These are phyloP conservation scores for Endoconidiophora polonica DNA, from an alignment of 2,329 filamentous ascomycete species.

Conservation along the genomic window DNA sequence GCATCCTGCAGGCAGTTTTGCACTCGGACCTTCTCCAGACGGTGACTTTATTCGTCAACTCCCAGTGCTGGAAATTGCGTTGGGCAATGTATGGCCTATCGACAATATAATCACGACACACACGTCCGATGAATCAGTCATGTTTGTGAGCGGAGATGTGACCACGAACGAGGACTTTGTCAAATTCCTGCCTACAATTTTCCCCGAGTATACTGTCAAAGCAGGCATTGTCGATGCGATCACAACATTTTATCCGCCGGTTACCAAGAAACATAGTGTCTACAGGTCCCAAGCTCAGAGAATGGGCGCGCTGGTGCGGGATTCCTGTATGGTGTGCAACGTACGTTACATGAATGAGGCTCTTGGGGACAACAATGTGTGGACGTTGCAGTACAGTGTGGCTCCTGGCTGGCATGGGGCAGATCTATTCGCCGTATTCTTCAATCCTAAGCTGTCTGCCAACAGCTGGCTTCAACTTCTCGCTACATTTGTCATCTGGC, in stretches of 20 bases:
- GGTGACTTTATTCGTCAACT: conserved; percentile 20
- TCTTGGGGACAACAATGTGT: conserved; percentile 21
- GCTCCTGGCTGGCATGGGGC: conserved; percentile 24
- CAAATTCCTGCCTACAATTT: conserved; percentile 18
- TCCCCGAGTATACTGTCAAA: conserved; percentile 20
- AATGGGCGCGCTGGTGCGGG: conserved; percentile 19
- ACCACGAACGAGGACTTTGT: conserved; percentile 21
- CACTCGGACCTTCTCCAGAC: conserved; percentile 20
- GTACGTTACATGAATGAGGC: conserved; percentile 23
- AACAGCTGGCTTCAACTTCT: conserved; percentile 17
- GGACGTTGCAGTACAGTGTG: conserved; percentile 25
- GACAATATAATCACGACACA: conserved; percentile 20
- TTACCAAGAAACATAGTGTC: conserved; percentile 9
- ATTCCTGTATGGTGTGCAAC: conserved; percentile 24
- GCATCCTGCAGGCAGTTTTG: conserved; percentile 18
- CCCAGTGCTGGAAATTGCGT: conserved; percentile 18
- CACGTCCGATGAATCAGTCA: conserved; percentile 18
- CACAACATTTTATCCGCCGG: conserved; percentile 19
- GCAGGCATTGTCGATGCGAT: conserved; percentile 17
- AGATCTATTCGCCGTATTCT: conserved; percentile 27
- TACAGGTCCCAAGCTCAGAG: conserved; percentile 19
- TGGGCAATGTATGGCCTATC: conserved; percentile 18
- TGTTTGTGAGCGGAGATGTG: conserved; percentile 19
- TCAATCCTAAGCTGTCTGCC: conserved; percentile 19
- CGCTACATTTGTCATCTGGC: conserved; percentile 17